phyloP scores from a whole-genome alignment of 2,329 filamentous ascomycete genomes.

The Colletotrichum incanum region DNA sequence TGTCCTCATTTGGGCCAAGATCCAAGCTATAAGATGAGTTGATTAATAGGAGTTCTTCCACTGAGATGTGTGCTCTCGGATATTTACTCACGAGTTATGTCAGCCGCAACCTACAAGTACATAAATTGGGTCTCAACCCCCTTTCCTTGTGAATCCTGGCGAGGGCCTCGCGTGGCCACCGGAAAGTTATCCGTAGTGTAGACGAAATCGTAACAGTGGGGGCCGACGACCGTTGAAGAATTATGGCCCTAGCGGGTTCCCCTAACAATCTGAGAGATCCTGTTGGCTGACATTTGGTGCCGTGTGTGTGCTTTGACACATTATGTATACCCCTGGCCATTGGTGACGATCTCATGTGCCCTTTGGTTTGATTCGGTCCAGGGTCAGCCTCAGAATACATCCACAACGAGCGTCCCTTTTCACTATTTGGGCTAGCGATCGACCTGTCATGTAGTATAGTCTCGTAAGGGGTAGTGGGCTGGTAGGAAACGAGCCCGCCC shows the following conservation, averaged over 20 bases:
- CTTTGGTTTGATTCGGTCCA: slow-evolving; percentile 18
- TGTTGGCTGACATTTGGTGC: slow-evolving; percentile 12
- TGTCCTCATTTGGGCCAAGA: neutral
- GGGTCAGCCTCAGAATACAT: slow-evolving; percentile 21
- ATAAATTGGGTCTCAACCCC: neutral
- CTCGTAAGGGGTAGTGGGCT: slow-evolving; percentile 22
- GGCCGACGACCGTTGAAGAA: neutral
- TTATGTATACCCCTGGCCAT: slow-evolving; percentile 3
- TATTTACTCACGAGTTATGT: neutral
- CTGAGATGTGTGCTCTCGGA: neutral
- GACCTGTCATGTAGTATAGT: slow-evolving; percentile 21
- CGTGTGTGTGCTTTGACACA: slow-evolving; percentile 25
- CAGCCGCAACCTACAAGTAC: neutral
- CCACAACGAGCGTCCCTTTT: slow-evolving; percentile 1
- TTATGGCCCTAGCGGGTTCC: neutral
- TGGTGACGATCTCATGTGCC: slow-evolving; percentile 20
- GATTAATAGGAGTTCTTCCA: neutral
- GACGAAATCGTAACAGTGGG: neutral
- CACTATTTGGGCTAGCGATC: slow-evolving; percentile 26
- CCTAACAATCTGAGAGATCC: neutral
- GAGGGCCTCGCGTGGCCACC: neutral
- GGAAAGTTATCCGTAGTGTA: too few relatives aligned
- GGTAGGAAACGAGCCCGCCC: slow-evolving; percentile 7
- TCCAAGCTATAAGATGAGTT: neutral
- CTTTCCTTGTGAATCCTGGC: neutral